Conservation (phyloP, 495 filamentous ascomycete genomes). For the Chaetomium cochliodes region DNA sequence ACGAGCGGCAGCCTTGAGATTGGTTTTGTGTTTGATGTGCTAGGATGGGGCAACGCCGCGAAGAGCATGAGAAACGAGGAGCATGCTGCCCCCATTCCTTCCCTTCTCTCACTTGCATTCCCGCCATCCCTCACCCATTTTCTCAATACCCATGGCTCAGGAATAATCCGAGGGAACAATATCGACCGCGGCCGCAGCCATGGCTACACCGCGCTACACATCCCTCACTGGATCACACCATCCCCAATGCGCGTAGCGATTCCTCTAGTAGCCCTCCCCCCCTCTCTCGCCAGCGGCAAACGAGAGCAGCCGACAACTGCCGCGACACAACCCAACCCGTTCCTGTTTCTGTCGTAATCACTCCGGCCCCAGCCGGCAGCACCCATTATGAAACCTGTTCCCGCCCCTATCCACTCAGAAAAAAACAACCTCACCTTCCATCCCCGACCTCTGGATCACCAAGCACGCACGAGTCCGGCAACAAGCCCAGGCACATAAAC, state of each 20-base stretch:
- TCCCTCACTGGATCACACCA: conserved; percentile 11
- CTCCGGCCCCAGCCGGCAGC: too few relatives aligned
- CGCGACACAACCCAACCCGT: not conserved
- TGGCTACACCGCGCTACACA: not conserved
- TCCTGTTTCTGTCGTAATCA: not conserved
- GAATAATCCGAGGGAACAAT: too few relatives aligned
- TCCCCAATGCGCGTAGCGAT: conserved; percentile 56
- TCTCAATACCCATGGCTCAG: too few relatives aligned
- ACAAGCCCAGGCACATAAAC: not conserved
- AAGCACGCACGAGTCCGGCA: not conserved
- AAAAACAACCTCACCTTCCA: not conserved
- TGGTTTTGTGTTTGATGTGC: too few relatives aligned
- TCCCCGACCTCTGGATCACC: not conserved
- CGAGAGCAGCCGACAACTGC: conserved; percentile 61
- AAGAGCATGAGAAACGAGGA: not conserved
- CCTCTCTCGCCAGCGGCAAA: conserved; percentile 57
- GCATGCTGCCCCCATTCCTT: not conserved
- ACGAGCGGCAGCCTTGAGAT: too few relatives aligned
- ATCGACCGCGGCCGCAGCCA: not conserved
- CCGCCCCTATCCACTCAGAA: not conserved
- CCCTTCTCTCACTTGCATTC: not conserved
- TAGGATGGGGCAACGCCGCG: not conserved
- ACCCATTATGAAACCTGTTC: not conserved
- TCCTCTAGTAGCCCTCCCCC: conserved; percentile 38
- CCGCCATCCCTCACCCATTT: too few relatives aligned